These are phyloP conservation scores for Phyllosticta citrichinensis DNA, from an alignment of 2,329 filamentous ascomycete genomes.

Conservation along the genomic window DNA sequence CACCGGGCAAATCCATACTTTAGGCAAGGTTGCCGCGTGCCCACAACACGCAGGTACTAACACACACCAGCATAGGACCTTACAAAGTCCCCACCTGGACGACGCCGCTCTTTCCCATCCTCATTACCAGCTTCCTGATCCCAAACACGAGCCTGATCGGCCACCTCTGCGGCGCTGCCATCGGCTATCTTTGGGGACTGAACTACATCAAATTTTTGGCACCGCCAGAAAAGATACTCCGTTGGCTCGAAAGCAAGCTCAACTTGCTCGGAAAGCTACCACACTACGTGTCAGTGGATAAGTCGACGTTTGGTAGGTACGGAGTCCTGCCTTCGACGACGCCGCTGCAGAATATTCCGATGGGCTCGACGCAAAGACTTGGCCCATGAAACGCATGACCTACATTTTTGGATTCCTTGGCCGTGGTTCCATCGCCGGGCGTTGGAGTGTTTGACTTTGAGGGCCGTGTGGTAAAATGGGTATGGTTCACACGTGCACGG, in stretches of 20 bases:
- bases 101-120: slow-evolving; percentile 66
- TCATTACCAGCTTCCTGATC: slow-evolving; percentile 66
- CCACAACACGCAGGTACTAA: slow-evolving; percentile 18
- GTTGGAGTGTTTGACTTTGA: not conserved
- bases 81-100: slow-evolving; percentile 84
- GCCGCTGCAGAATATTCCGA: not conserved
- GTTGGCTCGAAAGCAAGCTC: slow-evolving; percentile 81
- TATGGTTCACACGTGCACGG: not conserved
- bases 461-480: not conserved
- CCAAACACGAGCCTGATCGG: slow-evolving; percentile 77
- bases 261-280: slow-evolving; percentile 76
- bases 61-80: slow-evolving; percentile 38
- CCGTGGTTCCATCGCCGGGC: not conserved
- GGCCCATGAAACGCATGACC: not conserved
- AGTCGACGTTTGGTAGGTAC: slow-evolving; percentile 90
- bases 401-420: not conserved
- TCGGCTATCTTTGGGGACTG: slow-evolving; percentile 79
- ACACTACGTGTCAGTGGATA: slow-evolving; percentile 88
- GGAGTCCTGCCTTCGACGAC: slow-evolving; percentile 59
- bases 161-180: slow-evolving; percentile 70
- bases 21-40: slow-evolving; percentile 33
- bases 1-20: slow-evolving; percentile 74
- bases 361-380: slow-evolving; percentile 1
- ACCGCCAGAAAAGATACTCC: slow-evolving; percentile 76
- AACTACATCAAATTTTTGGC: slow-evolving; percentile 84